phyloP scores from a whole-genome alignment of 177 flowering plant species.

The Vitis hybrid region DNA sequence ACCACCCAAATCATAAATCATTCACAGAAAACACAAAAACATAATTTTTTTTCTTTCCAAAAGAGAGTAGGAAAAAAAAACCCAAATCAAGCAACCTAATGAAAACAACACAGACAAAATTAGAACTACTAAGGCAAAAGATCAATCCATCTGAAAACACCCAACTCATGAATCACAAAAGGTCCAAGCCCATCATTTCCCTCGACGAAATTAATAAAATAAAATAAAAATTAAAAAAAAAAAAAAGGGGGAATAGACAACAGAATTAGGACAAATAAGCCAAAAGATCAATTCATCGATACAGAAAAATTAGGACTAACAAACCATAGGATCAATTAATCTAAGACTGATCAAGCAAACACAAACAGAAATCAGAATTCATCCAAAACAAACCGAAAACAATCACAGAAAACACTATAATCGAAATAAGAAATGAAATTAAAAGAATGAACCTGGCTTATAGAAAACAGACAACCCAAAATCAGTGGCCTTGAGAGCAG shows the following conservation, averaged over 20 bases:
- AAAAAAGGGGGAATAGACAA: neutral
- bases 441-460: constrained; percentile 25
- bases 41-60: neutral
- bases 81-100: too few species aligned
- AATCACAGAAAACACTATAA: too few species aligned
- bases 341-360: too few species aligned
- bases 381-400: too few species aligned
- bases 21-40: neutral
- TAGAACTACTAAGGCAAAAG: neutral
- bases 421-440: too few species aligned
- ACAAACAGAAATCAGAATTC: too few species aligned
- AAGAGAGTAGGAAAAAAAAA: too few species aligned
- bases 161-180: neutral
- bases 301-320: too few species aligned
- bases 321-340: too few species aligned
- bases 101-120: too few species aligned
- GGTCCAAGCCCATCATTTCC: too few species aligned
- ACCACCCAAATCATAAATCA: neutral
- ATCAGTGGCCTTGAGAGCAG: constrained; percentile 32
- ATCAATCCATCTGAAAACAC: neutral
- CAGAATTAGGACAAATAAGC: neutral
- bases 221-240: neutral
- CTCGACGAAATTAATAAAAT: neutral
- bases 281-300: neutral
- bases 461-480: constrained; percentile 36